These are phyloP conservation scores for Suillus brevipes DNA, from an alignment of 768 basidiomycete genomes.

Conservation along the genomic window DNA sequence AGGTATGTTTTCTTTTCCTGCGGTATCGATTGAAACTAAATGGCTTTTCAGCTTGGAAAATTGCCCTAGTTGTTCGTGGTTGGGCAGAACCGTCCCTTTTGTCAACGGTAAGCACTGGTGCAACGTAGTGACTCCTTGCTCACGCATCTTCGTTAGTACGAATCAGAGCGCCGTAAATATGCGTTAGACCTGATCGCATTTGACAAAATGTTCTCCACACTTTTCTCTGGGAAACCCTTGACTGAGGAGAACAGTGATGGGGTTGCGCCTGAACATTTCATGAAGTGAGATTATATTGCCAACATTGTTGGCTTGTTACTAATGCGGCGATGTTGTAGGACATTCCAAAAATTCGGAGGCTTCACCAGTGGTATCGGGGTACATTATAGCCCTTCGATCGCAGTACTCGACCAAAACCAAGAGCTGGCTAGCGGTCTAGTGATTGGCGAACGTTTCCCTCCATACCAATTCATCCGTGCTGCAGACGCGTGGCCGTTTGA, in stretches of 20 bases:
- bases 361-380: slow-evolving; percentile 52
- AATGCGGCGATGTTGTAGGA: slow-evolving; percentile 26
- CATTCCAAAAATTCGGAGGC: slow-evolving; percentile 45
- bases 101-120: slow-evolving; percentile 40
- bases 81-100: slow-evolving; percentile 47
- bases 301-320: slow-evolving; percentile 3
- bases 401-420: slow-evolving; percentile 38
- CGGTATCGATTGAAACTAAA: neutral
- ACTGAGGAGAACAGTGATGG: slow-evolving; percentile 39
- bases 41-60: slow-evolving; percentile 46
- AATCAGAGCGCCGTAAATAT: slow-evolving; percentile 52
- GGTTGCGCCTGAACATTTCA: slow-evolving; percentile 43
- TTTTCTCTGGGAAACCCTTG: slow-evolving; percentile 56
- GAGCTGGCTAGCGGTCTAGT: slow-evolving; percentile 38
- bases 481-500: slow-evolving; percentile 49
- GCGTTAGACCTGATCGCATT: slow-evolving; percentile 56
- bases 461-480: slow-evolving; percentile 46
- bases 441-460: slow-evolving; percentile 52
- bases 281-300: slow-evolving; percentile 32
- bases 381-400: slow-evolving; percentile 45
- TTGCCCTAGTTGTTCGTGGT: slow-evolving; percentile 49
- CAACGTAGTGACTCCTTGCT: neutral
- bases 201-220: slow-evolving; percentile 50
- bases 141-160: slow-evolving; percentile 38
- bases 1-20: slow-evolving; percentile 24